Percentiles rank a stretch among this genome's conserved stretches.
phyloP scores from a whole-genome alignment of 306 rosid genomes.

The Ziziphus jujuba region DNA sequence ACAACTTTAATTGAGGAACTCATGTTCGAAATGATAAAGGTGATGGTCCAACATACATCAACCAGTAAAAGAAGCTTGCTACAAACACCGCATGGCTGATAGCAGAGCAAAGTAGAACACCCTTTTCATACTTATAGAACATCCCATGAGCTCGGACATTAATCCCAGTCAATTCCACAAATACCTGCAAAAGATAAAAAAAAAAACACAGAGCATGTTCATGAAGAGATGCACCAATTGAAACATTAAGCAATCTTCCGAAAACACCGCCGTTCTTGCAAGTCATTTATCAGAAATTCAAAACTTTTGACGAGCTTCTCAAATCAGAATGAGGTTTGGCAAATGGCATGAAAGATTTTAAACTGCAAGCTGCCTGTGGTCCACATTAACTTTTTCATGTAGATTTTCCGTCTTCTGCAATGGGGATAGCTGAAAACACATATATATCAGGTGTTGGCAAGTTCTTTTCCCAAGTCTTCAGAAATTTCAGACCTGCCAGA shows the following conservation, averaged over 20 bases:
- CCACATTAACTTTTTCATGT: conserved; percentile 1
- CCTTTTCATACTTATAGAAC: conserved; percentile 70
- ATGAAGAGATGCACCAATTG: conserved; percentile 67
- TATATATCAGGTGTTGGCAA: conserved; percentile 17
- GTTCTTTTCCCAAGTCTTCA: conserved; percentile 42
- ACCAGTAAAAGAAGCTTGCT: conserved; percentile 71
- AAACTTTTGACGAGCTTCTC: conserved; percentile 34
- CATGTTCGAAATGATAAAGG: conserved; percentile 33
- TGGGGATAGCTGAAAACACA: conserved; percentile 29
- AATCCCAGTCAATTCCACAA: conserved; percentile 46
- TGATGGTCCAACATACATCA: conserved; percentile 83
- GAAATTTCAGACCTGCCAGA: conserved; percentile 22
- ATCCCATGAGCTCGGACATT: conserved; percentile 53
- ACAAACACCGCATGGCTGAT: conserved; percentile 64
- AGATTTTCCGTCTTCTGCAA: conserved; percentile 22
- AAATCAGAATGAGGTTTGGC: conserved; percentile 29
- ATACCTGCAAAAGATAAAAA: conserved; percentile 83
- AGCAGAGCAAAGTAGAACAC: conserved; percentile 65
- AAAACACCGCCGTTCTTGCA: conserved; percentile 42
- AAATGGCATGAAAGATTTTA: conserved; percentile 27
- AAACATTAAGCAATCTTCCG: conserved; percentile 60
- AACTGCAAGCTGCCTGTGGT: conserved; percentile 33
- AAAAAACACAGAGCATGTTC: conserved; percentile 47
- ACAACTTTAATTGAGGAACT: conserved; percentile 22
- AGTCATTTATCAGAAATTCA: conserved; percentile 24